Base-by-base conservation (phyloP, 1,139 yeast genomes). In the Debaryomyces subglobosus region DNA sequence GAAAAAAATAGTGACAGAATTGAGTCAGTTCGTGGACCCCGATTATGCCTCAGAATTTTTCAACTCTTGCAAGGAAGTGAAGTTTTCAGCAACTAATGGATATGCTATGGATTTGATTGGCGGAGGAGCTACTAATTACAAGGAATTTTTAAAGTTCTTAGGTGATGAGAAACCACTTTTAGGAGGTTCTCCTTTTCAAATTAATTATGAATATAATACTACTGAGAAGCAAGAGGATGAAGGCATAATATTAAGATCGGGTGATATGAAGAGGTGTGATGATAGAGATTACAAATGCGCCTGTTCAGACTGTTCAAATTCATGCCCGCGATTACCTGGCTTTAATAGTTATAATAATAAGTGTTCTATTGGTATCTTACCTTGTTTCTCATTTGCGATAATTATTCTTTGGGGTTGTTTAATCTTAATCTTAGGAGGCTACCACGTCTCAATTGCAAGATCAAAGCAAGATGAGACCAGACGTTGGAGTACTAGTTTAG, bases 21-120 rank as follows among this genome's bases (percentile, higher is more conserved):
- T 92, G 39, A 81, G 84, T 43, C 85, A 84, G 57, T 86, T 64
- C 58, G 82, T 89, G 7, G 81, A 80, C 50, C 77, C 82, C 0
- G 61, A 59, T 0, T 81, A 82, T 70, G 96, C 96, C 0, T 61
- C 75, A 0, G 72, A 64, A 2, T 84, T 92, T 60, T 94, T 73
- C 63, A 87, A 91, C 51, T 89, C 96, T 1, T 94, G 99, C 69
- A 88, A 89, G 59, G 83, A 86, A 53, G 87, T 94, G 63, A 91
- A 92, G 67, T 92, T 94, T 64, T 85, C 94, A 3, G 97, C 97
- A 5, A 91, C 98, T 8, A 92, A 92, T 66, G 97, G 98, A 2
- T 89, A 81, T 60, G 98, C 97, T 7, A 91, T 94, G 97, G 98
- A 94, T 63, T 77, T 94, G 45, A 86, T 94, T 44, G 99, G 99